Evolutionary conservation across 345 rosid species (phyloP), one percentile per base, ranked within the genome.

Genomic region (Pugionium dolabratum): DNA sequence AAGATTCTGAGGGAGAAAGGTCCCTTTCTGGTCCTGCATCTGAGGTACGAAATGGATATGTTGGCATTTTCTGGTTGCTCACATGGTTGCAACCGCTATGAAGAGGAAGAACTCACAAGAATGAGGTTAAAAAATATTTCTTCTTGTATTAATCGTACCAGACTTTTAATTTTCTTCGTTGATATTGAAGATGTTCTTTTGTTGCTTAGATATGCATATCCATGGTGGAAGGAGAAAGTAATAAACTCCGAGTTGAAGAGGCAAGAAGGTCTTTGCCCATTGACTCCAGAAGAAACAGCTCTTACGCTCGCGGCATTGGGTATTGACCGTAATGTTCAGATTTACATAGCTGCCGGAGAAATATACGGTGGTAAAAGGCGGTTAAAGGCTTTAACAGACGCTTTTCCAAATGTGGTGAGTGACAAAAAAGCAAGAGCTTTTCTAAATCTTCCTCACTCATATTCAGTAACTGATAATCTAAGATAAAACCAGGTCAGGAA

Each of bases 11-110:
- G 86, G 76, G 76, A 83, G 81, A 85, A 80, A 69, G 99, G 99
- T 45, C 94, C 93, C 31, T 95, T 91, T 74, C 78, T 95, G 2
- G 98, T 87, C 4, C 90, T 91, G 30, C 99, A 95, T 68, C 96
- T 95, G 35, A 77, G 99, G 76, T 91, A 95, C 59, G 99, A 95
- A 84, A 95, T 95, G 99, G 99, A 95, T 69, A 91, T 95, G 99
- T 62, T 95, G 62, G 99, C 99, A 9, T 95, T 95, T 73, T 95
- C 99, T 48, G 99, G 99, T 55, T 95, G 99, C 69, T 79, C 84
- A 33, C 91, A 91, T 46, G 98, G 99, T 71, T 95, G 97, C 79
- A 95, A 79, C 62, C 70, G 78, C 34, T 91, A 86, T 8, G 99
- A 95, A 75, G 94, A 82, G 62, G 99, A 91, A 46, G 98, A 95